Percentiles rank a stretch among this genome's conserved stretches.
Conservation (phyloP, 2,329 filamentous ascomycete species). For the Xylaria sp. region DNA sequence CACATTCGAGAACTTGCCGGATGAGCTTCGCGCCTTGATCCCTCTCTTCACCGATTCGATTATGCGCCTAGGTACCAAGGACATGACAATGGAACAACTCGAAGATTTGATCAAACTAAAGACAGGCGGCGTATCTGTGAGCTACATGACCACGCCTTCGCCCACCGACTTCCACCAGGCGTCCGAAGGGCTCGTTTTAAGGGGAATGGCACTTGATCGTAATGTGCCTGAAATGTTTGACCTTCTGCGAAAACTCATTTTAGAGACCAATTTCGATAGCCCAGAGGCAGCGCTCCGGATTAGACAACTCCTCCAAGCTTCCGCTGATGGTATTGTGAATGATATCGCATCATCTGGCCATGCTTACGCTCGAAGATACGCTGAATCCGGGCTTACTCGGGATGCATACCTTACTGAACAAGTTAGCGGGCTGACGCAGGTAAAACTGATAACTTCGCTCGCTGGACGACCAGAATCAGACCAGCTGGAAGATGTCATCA, state of each 20-base stretch:
- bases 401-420: slow-evolving; percentile 81
- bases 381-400: slow-evolving; percentile 80
- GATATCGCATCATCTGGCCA: slow-evolving; percentile 92
- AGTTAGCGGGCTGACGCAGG: slow-evolving; percentile 88
- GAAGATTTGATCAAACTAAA: slow-evolving; percentile 97
- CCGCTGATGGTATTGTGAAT: slow-evolving; percentile 89
- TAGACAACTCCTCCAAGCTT: slow-evolving; percentile 84
- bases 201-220: slow-evolving; percentile 86
- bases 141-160: slow-evolving; percentile 83
- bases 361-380: slow-evolving; percentile 83
- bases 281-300: slow-evolving; percentile 84
- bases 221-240: slow-evolving; percentile 94
- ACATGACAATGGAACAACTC: slow-evolving; percentile 90
- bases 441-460: slow-evolving; percentile 83
- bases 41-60: slow-evolving; percentile 92
- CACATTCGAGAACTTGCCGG: slow-evolving; percentile 78
- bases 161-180: slow-evolving; percentile 76
- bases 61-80: slow-evolving; percentile 90
- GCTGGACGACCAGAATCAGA: slow-evolving; percentile 77
- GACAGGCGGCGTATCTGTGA: slow-evolving; percentile 88
- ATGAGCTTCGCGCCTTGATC: slow-evolving; percentile 84
- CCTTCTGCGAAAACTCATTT: slow-evolving; percentile 79
- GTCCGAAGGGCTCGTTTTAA: slow-evolving; percentile 84
- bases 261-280: slow-evolving; percentile 90
- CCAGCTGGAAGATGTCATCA: slow-evolving; percentile 77